Conservation (phyloP, 768 basidiomycete genomes). For the Neoboletus subvelutipes region DNA sequence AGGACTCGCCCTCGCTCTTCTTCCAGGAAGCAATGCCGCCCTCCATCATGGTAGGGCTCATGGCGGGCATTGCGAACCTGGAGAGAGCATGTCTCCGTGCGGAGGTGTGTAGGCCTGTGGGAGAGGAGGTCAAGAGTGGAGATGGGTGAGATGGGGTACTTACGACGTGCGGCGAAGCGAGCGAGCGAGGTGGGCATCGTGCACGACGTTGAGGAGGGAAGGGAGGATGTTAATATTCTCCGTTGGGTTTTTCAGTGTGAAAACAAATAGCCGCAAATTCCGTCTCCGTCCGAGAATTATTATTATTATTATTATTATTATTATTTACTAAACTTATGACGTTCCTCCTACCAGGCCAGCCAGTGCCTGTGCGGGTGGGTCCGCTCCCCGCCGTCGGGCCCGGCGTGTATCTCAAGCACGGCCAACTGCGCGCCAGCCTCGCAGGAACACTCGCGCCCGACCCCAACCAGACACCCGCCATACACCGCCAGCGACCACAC, state of each 20-base stretch:
- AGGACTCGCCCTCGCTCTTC: slow-evolving; percentile 92
- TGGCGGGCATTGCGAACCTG: slow-evolving; percentile 95
- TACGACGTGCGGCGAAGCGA: slow-evolving; percentile 68
- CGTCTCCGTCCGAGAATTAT: slow-evolving; percentile 20
- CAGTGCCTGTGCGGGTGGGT: slow-evolving; percentile 54
- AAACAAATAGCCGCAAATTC: slow-evolving; percentile 29
- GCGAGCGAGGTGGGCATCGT: slow-evolving; percentile 64
- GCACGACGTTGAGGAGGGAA: slow-evolving; percentile 11
- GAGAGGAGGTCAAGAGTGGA: not conserved
- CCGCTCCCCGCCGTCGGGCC: slow-evolving; percentile 58
- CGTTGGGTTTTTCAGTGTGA: slow-evolving; percentile 24
- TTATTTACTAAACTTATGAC: slow-evolving; percentile 26
- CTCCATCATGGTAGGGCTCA: slow-evolving; percentile 99
- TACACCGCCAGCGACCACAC: slow-evolving; percentile 66
- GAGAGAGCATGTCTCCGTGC: slow-evolving; percentile 74
- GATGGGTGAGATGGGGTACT: slow-evolving; percentile 22
- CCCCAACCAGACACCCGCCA: slow-evolving; percentile 50
- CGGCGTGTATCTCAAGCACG: slow-evolving; percentile 67
- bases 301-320: slow-evolving; percentile 3
- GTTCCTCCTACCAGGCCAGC: slow-evolving; percentile 75
- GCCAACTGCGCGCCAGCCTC: slow-evolving; percentile 65
- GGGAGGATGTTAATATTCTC: slow-evolving; percentile 15
- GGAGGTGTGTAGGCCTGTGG: slow-evolving; percentile 79
- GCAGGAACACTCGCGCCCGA: slow-evolving; percentile 54
- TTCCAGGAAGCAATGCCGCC: slow-evolving; percentile 98